Evolutionary conservation across 148 eudicot species (phyloP).

Genomic region (Persicaria tinctoria): DNA sequence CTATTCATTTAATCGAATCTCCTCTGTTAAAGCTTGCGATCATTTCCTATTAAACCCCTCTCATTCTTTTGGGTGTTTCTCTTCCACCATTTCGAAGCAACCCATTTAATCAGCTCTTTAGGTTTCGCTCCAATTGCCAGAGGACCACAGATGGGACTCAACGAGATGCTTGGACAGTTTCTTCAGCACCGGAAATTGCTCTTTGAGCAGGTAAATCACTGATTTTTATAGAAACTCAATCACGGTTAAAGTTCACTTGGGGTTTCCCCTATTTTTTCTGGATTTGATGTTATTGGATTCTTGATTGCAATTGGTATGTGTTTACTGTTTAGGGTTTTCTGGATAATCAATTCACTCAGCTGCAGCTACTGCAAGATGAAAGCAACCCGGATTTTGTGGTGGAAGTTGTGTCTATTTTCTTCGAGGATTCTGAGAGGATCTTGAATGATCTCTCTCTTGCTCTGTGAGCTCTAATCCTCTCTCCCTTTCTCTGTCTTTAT

Average conservation of each 20-base stretch:
- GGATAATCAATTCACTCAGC: conserved; percentile 11
- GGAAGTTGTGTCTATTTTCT: conserved; percentile 15
- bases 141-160: background rate
- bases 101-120: background rate
- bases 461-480: conserved; percentile 8
- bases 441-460: conserved; percentile 11
- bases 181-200: background rate
- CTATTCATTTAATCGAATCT: conserved; percentile 8
- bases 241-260: background rate
- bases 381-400: conserved; percentile 16
- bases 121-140: background rate
- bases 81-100: background rate
- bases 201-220: background rate
- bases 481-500: background rate
- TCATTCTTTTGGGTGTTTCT: background rate
- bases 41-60: background rate
- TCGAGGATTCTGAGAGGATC: conserved; percentile 14
- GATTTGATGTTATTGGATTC: background rate
- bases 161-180: conserved; percentile 1
- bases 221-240: background rate
- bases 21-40: background rate
- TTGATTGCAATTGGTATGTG: background rate
- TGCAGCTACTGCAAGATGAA: conserved; percentile 15
- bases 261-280: background rate
- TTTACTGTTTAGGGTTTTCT: conserved; percentile 7